Evolutionary conservation across 2,329 filamentous ascomycete species (phyloP).

Genomic region (Dothidotthia symphoricarpi): DNA sequence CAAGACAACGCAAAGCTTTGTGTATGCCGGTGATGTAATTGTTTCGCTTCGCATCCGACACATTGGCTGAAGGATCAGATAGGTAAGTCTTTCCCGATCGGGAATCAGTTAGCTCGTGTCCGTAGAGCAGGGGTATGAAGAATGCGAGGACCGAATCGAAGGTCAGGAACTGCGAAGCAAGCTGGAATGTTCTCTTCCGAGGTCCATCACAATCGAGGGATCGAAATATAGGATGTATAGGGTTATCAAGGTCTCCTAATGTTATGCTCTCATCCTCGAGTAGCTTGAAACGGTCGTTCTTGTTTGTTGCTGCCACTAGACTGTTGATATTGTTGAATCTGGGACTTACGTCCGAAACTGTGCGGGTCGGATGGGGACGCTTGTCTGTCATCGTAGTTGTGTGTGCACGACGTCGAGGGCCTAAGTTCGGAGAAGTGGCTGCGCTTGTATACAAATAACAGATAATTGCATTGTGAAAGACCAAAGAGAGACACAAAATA

Average conservation of each 20-base stretch:
- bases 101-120: slow-evolving; percentile 12
- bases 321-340: slow-evolving; percentile 8
- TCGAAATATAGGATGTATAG: slow-evolving; percentile 33
- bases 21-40: slow-evolving; percentile 19
- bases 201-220: slow-evolving; percentile 14
- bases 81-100: slow-evolving; percentile 19
- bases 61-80: slow-evolving; percentile 18
- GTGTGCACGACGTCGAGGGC: too few species aligned
- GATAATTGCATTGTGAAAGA: too few species aligned
- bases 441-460: too few species aligned
- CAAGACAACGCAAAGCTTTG: slow-evolving; percentile 27
- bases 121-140: slow-evolving; percentile 32
- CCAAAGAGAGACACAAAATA: too few species aligned
- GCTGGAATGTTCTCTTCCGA: slow-evolving; percentile 25
- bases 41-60: slow-evolving; percentile 9
- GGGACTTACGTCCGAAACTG: too few species aligned
- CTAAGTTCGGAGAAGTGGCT: too few species aligned
- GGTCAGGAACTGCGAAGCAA: slow-evolving; percentile 37
- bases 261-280: slow-evolving; percentile 24
- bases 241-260: slow-evolving; percentile 24
- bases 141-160: slow-evolving; percentile 30
- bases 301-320: slow-evolving; percentile 26
- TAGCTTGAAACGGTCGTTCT: slow-evolving; percentile 32
- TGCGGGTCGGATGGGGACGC: too few species aligned
- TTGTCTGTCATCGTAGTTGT: too few species aligned